Percentiles rank a stretch among this genome's conserved stretches.
Conservation (phyloP, 305 asterid genomes). For the Fraxinus xanthoxyloides region DNA sequence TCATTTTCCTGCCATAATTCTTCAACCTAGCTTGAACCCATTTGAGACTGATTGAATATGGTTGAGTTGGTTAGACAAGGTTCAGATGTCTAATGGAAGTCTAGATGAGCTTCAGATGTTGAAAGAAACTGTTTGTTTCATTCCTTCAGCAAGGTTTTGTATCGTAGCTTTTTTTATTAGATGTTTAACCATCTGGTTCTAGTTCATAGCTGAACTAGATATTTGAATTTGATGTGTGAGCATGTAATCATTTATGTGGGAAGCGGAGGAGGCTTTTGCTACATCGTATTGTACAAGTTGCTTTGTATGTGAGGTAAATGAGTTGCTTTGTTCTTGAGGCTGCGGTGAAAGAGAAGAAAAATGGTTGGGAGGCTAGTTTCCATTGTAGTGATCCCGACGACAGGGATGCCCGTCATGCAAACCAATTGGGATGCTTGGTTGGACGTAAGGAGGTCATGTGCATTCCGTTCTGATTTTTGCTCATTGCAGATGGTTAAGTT, state of each 20-base stretch:
- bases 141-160: background rate
- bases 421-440: background rate
- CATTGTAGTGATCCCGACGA: background rate
- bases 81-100: background rate
- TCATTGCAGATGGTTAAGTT: background rate
- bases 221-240: background rate
- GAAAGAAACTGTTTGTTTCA: background rate
- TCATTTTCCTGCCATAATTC: background rate
- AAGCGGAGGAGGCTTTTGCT: background rate
- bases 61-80: background rate
- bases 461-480: background rate
- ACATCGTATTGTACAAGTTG: background rate
- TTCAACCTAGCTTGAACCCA: background rate
- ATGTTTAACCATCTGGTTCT: background rate
- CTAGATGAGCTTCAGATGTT: background rate
- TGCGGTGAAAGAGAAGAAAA: background rate
- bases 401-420: background rate
- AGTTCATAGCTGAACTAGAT: background rate
- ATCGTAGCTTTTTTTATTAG: too few relatives aligned
- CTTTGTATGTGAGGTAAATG: background rate
- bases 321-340: background rate
- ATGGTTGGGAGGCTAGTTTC: background rate
- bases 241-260: background rate
- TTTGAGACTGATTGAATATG: background rate
- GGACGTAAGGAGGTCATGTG: background rate